These are phyloP conservation scores for Cutaneotrichosporon dermatis DNA, from an alignment of 1,284 basidiomycete species.

Conservation along the genomic window DNA sequence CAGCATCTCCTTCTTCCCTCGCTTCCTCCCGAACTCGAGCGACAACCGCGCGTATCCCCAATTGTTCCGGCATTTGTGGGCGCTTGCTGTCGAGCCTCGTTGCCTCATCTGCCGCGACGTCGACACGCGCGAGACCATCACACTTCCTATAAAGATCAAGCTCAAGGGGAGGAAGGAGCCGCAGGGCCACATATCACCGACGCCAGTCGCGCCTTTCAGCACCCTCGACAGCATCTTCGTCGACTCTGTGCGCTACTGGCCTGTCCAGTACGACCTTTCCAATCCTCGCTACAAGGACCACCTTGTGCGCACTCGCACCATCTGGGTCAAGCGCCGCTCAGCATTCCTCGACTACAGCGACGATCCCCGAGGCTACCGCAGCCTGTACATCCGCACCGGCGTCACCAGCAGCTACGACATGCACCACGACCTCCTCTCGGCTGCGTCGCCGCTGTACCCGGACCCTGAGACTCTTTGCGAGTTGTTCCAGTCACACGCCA, in stretches of 20 bases:
- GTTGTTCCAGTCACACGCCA: conserved; percentile 78
- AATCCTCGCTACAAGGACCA: conserved; percentile 62
- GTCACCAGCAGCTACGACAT: conserved; percentile 62
- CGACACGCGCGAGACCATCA: conserved; percentile 81
- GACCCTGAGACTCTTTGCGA: conserved; percentile 65
- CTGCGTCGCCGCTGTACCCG: conserved; percentile 59
- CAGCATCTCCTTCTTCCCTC: conserved; percentile 84
- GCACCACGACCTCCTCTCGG: conserved; percentile 74
- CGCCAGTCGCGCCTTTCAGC: conserved; percentile 81
- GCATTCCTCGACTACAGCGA: conserved; percentile 89
- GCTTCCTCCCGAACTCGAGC: conserved; percentile 68
- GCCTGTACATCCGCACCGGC: conserved; percentile 75
- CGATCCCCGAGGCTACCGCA: conserved; percentile 86
- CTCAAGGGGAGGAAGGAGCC: conserved; percentile 34
- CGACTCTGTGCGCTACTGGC: conserved; percentile 92
- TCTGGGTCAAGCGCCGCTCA: conserved; percentile 86
- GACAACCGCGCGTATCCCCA: conserved; percentile 92
- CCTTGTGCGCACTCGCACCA: conserved; percentile 69
- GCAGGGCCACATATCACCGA: conserved; percentile 68
- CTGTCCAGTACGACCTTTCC: conserved; percentile 73
- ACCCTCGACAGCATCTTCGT: conserved; percentile 72
- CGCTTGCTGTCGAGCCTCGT: conserved; percentile 86
- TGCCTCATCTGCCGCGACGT: conserved; percentile 87
- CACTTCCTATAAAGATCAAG: conserved; percentile 82
- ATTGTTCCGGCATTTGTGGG: conserved; percentile 92